These are phyloP conservation scores for Sphagnurus paluster DNA, from an alignment of 1,284 basidiomycete species.

Conservation along the genomic window DNA sequence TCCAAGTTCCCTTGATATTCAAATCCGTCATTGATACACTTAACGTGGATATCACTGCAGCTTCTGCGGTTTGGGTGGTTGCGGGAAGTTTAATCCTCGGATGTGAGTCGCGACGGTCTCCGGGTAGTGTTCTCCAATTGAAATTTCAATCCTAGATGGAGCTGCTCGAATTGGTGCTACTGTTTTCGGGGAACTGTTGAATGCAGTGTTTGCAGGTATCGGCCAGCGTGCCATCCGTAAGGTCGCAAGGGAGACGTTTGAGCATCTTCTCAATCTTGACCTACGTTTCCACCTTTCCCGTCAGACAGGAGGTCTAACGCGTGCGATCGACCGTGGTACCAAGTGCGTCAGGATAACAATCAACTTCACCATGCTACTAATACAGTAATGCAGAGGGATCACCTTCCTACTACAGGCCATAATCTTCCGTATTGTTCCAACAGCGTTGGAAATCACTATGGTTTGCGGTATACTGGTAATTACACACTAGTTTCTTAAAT, in stretches of 20 bases:
- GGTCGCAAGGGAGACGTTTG: conserved; percentile 92
- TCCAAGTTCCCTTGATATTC: conserved; percentile 97
- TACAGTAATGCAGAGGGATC: conserved; percentile 74
- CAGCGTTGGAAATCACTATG: conserved; percentile 93
- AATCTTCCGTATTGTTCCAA: conserved; percentile 94
- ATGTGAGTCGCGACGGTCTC: conserved; percentile 56
- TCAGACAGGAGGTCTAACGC: conserved; percentile 93
- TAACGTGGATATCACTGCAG: conserved; percentile 80
- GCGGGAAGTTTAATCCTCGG: conserved; percentile 89
- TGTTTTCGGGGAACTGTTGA: conserved; percentile 89
- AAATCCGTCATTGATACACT: conserved; percentile 89
- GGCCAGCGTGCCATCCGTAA: conserved; percentile 93
- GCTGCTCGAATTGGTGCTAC: conserved; percentile 88
- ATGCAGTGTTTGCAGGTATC: conserved; percentile 96
- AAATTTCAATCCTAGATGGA: conserved; percentile 63
- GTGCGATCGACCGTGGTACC: conserved; percentile 96
- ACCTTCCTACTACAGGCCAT: conserved; percentile 94
- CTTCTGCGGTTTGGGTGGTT: conserved; percentile 87
- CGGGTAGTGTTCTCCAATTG: not conserved
- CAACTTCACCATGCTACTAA: not conserved
- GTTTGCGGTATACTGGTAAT: conserved; percentile 94
- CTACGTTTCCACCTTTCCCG: conserved; percentile 91
- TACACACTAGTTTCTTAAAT: conserved; percentile 11
- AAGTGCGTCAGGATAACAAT: conserved; percentile 54
- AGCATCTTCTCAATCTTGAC: conserved; percentile 89